Evolutionary conservation across 2,329 filamentous ascomycete species (phyloP).

Genomic region (Oidium heveae): DNA sequence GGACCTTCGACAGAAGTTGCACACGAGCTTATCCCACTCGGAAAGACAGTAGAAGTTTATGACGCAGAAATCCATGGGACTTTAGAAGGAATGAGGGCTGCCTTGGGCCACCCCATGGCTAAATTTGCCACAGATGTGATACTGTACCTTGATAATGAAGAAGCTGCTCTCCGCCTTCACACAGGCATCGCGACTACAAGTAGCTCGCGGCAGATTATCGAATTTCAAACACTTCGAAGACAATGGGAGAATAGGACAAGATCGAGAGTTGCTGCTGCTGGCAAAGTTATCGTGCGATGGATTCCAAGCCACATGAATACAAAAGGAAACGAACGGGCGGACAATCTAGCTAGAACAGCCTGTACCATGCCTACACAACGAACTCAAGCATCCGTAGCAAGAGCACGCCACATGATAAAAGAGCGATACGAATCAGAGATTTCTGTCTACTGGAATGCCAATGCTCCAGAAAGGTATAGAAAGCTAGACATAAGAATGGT

Average conservation of each 20-base stretch:
- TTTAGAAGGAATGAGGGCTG: neutral
- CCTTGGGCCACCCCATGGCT: neutral
- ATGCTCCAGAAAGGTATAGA: too few species aligned
- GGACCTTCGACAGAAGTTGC: neutral
- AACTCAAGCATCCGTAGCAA: neutral
- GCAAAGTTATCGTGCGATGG: neutral
- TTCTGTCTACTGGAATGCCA: constrained; percentile 2
- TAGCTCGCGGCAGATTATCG: neutral
- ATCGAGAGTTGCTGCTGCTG: neutral
- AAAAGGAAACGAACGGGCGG: neutral
- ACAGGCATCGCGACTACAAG: neutral
- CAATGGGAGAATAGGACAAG: neutral
- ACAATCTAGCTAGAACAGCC: neutral
- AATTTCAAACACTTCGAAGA: neutral
- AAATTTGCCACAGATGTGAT: neutral
- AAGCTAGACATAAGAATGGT: too few species aligned
- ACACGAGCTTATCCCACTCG: neutral
- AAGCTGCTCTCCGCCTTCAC: neutral
- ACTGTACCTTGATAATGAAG: neutral
- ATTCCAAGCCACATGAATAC: neutral
- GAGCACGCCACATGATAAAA: neutral
- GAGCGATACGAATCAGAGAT: neutral
- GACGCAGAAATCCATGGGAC: neutral
- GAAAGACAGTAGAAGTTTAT: neutral
- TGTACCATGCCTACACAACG: neutral